phyloP scores from a whole-genome alignment of 441 rosid genomes.

The Populus hybrid region DNA sequence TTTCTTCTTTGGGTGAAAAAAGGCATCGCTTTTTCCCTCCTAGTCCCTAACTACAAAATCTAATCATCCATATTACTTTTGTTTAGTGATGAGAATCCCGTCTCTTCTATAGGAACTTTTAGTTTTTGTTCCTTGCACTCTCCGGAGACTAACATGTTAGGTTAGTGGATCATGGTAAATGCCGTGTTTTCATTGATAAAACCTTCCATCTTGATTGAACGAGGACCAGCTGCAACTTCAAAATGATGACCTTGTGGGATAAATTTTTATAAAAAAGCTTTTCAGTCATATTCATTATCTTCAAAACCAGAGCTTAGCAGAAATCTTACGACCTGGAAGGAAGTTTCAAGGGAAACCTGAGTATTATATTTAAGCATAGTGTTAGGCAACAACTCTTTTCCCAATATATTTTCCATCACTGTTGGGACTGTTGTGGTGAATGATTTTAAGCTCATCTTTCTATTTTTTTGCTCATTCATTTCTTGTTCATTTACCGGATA shows the following conservation, averaged over 20 bases:
- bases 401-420: neutral
- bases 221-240: no score
- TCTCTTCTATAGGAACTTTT: neutral
- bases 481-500: constrained; percentile 1
- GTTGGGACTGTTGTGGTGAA: neutral
- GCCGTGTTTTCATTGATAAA: no score
- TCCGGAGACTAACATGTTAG: neutral
- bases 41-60: neutral
- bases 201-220: no score
- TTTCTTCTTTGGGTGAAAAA: neutral
- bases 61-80: neutral
- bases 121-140: neutral
- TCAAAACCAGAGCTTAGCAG: no score
- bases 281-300: no score
- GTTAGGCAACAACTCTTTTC: neutral
- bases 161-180: no score
- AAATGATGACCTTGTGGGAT: no score
- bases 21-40: neutral
- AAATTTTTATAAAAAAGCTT: no score
- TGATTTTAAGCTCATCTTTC: neutral
- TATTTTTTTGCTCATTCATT: neutral
- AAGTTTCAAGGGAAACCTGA: neutral
- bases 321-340: no score
- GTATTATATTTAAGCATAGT: neutral
- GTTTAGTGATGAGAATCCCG: neutral